Conservation (phyloP, 2,329 filamentous ascomycete genomes). For the Macrophomina pseudophaseolina region DNA sequence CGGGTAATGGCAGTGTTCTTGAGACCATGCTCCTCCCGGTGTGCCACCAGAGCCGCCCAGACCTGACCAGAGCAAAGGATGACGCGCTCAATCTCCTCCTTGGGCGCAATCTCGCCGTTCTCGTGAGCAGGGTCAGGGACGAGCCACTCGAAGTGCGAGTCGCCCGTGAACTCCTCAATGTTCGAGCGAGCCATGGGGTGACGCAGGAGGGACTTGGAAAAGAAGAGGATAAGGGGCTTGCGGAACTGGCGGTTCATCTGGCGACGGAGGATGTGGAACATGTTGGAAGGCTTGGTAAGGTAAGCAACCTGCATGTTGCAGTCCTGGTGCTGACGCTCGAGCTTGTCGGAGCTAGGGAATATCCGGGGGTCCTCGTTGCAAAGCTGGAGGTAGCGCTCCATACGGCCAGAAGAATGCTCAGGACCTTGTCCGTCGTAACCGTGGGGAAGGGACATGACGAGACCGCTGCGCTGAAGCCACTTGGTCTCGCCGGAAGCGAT, state of each 20-base stretch:
- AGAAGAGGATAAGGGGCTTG: slow-evolving; percentile 97
- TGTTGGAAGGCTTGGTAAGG: slow-evolving; percentile 93
- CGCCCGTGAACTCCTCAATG: slow-evolving; percentile 87
- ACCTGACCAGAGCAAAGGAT: slow-evolving; percentile 96
- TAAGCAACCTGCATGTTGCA: slow-evolving; percentile 99
- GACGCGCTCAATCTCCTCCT: slow-evolving; percentile 89
- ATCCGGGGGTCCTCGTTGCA: slow-evolving; percentile 96
- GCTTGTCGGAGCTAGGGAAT: slow-evolving; percentile 86
- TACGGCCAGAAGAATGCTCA: slow-evolving; percentile 95
- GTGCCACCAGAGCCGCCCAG: slow-evolving; percentile 86
- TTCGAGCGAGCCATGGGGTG: slow-evolving; percentile 89
- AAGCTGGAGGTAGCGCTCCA: slow-evolving; percentile 96
- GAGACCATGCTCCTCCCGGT: slow-evolving; percentile 84
- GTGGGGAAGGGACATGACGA: slow-evolving; percentile 95
- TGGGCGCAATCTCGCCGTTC: slow-evolving; percentile 72
- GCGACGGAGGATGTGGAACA: slow-evolving; percentile 94
- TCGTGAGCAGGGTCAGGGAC: slow-evolving; percentile 88
- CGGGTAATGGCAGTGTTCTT: slow-evolving; percentile 93
- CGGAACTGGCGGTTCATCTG: slow-evolving; percentile 99
- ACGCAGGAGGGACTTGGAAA: slow-evolving; percentile 94
- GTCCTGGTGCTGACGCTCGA: slow-evolving; percentile 97
- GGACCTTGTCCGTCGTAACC: slow-evolving; percentile 98
- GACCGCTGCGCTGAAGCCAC: slow-evolving; percentile 97
- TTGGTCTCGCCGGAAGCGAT: slow-evolving; percentile 96
- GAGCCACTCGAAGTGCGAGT: slow-evolving; percentile 96